Evolutionary conservation across 257 asterid genomes (phyloP).

Genomic region (Cynanchum wilfordii): DNA sequence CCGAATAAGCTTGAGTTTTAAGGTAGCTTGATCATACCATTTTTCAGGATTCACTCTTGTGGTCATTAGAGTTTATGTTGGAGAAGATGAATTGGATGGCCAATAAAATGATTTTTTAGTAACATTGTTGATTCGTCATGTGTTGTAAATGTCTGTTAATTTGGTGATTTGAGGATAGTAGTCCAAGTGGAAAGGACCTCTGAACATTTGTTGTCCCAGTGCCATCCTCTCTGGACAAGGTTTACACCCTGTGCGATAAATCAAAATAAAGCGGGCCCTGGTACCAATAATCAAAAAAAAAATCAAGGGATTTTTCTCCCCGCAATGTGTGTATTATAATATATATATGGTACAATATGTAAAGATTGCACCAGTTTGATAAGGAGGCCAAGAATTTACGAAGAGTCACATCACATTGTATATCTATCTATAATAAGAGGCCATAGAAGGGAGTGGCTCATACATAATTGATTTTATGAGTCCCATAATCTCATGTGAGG

Average conservation of each 20-base stretch:
- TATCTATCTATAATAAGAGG: too few relatives aligned
- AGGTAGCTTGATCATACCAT: neutral
- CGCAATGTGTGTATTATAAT: too few relatives aligned
- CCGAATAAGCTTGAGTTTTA: neutral
- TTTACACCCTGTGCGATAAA: neutral
- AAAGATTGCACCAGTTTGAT: too few relatives aligned
- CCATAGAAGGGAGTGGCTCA: constrained; percentile 33
- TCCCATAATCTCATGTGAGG: constrained; percentile 44
- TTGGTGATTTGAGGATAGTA: too few relatives aligned
- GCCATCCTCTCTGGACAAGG: neutral
- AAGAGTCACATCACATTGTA: too few relatives aligned
- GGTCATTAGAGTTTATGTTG: neutral
- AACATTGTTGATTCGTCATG: neutral
- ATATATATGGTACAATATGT: too few relatives aligned
- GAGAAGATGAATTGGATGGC: neutral
- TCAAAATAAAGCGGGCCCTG: neutral
- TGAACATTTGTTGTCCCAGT: neutral
- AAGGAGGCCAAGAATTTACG: too few relatives aligned
- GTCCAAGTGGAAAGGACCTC: neutral
- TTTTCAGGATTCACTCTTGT: neutral
- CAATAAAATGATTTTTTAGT: neutral
- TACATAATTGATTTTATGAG: constrained; percentile 49
- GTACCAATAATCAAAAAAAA: neutral
- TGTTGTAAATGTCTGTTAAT: neutral
- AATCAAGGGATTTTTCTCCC: too few relatives aligned